phyloP scores from a whole-genome alignment of 2,329 filamentous ascomycete species.

The Coniochaeta sp. region DNA sequence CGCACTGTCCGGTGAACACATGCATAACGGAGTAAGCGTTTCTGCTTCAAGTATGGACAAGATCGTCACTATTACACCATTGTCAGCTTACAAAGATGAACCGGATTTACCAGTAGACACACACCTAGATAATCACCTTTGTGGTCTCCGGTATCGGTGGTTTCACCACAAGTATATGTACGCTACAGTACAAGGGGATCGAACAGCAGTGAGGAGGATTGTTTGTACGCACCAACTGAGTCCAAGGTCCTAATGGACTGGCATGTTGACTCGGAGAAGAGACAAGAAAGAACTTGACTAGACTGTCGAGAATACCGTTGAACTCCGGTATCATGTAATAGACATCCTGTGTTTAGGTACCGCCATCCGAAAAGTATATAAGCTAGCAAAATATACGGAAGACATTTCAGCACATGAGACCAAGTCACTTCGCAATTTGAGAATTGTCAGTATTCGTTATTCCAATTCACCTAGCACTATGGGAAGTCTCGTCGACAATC shows the following conservation, averaged over 20 bases:
- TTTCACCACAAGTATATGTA: not conserved
- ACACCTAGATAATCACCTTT: not conserved
- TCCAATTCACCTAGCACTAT: not conserved
- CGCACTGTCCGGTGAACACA: too few relatives aligned
- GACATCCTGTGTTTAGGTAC: too few relatives aligned
- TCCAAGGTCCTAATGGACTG: too few relatives aligned
- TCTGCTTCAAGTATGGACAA: not conserved
- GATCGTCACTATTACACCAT: not conserved
- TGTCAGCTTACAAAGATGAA: not conserved
- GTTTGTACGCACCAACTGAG: not conserved
- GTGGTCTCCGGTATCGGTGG: not conserved
- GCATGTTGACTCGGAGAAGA: not conserved
- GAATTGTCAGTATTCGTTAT: too few relatives aligned
- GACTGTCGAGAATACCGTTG: not conserved
- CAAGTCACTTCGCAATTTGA: too few relatives aligned
- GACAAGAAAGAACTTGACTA: not conserved
- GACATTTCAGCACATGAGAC: too few relatives aligned
- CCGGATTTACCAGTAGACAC: not conserved
- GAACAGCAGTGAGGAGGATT: not conserved
- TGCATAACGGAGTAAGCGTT: too few relatives aligned
- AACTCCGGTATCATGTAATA: too few relatives aligned
- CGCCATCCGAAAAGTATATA: too few relatives aligned
- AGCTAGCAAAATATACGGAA: too few relatives aligned
- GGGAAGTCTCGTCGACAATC: not conserved
- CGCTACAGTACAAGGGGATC: not conserved